Evolutionary conservation across 139 green algal genomes (phyloP).

Genomic region (Tetraselmis chui): DNA sequence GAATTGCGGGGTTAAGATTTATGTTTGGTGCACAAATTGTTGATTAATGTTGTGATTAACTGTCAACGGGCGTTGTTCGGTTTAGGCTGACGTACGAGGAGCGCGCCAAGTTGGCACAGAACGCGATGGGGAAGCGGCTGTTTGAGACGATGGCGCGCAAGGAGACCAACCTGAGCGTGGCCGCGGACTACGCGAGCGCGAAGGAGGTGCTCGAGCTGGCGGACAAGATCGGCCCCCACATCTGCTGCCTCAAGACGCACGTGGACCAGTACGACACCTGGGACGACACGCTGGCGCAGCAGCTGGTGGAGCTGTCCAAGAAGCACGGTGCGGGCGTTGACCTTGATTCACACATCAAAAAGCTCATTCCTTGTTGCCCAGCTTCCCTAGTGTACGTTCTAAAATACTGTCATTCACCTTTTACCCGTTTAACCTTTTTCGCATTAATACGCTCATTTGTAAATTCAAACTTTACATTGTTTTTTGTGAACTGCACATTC

Average conservation of each 20-base stretch:
- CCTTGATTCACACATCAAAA: background rate
- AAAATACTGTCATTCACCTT: too few species aligned
- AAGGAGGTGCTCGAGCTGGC: constrained; percentile 87
- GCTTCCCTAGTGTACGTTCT: too few species aligned
- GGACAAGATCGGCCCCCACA: constrained; percentile 84
- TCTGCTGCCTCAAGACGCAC: constrained; percentile 98
- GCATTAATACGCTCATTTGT: too few species aligned
- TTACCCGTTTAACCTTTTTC: too few species aligned
- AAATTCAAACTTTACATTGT: too few species aligned
- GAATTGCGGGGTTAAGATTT: too few species aligned
- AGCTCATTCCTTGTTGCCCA: too few species aligned
- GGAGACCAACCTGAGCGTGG: constrained; percentile 93
- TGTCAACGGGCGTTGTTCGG: too few species aligned
- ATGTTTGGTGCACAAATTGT: too few species aligned
- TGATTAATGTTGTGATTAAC: too few species aligned
- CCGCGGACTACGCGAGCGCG: constrained; percentile 84
- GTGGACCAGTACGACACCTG: constrained; percentile 87
- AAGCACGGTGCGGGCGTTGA: constrained; percentile 63
- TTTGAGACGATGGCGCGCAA: constrained; percentile 90
- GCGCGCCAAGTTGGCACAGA: constrained; percentile 59
- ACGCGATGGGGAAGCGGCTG: constrained; percentile 58
- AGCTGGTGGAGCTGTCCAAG: constrained; percentile 61
- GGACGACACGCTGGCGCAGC: constrained; percentile 26
- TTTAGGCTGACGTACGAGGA: constrained; percentile 79
- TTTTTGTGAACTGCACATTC: too few species aligned